These are phyloP conservation scores for Pseudocercospora eumusae DNA, from an alignment of 2,329 filamentous ascomycete genomes.

Conservation along the genomic window DNA sequence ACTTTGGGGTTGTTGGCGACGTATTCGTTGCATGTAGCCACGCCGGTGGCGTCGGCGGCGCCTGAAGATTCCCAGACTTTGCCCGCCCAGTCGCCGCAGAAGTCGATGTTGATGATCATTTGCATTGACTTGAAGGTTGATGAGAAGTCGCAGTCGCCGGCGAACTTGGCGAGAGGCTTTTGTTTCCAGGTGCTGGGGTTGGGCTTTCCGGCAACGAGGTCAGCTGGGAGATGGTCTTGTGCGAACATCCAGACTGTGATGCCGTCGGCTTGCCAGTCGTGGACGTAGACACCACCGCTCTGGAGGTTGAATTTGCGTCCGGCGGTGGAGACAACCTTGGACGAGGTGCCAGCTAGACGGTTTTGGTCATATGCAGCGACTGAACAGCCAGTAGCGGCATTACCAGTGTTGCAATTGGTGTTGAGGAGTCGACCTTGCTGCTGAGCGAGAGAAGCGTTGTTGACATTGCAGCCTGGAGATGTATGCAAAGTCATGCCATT, in stretches of 20 bases:
- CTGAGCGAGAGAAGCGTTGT: constrained; percentile 36
- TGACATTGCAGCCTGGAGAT: constrained; percentile 46
- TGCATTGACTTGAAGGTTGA: constrained; percentile 69
- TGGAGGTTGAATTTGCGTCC: constrained; percentile 57
- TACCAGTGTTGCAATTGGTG: constrained; percentile 37
- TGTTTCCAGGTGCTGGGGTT: constrained; percentile 67
- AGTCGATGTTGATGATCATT: constrained; percentile 78
- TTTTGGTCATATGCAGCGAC: constrained; percentile 54
- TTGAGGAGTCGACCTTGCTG: constrained; percentile 29
- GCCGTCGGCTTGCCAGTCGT: constrained; percentile 65
- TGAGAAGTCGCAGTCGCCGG: constrained; percentile 70
- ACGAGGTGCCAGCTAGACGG: constrained; percentile 40
- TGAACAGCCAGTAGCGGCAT: constrained; percentile 51
- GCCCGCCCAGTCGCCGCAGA: constrained; percentile 88
- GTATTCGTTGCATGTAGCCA: constrained; percentile 68
- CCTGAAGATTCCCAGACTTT: constrained; percentile 62
- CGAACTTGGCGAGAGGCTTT: constrained; percentile 67
- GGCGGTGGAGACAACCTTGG: constrained; percentile 35
- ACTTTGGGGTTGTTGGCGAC: constrained; percentile 69
- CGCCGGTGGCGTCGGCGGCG: constrained; percentile 59
- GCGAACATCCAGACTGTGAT: constrained; percentile 85
- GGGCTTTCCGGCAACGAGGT: constrained; percentile 62
- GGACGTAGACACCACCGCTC: constrained; percentile 51
- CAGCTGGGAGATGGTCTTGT: constrained; percentile 63
- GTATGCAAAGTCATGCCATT: constrained; percentile 55